phyloP scores from a whole-genome alignment of 331 rosid species.

The Quercus phellos region DNA sequence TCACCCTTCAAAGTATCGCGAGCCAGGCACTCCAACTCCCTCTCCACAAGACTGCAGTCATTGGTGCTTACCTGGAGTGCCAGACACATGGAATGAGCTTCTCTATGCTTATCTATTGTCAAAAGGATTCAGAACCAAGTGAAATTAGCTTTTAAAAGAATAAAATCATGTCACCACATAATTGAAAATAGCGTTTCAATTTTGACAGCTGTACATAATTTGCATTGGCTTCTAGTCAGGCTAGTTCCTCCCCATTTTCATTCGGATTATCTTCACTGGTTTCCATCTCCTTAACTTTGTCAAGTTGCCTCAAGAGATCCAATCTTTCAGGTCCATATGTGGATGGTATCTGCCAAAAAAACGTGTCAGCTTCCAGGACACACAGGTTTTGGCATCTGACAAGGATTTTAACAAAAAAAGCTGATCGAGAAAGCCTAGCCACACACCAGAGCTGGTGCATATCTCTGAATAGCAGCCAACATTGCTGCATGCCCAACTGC shows the following conservation, averaged over 20 bases:
- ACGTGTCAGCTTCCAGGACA: background rate
- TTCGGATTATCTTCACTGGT: constrained; percentile 38
- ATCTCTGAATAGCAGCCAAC: constrained; percentile 98
- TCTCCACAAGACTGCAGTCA: constrained; percentile 96
- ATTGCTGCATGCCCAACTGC: constrained; percentile 99
- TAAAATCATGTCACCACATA: constrained; percentile 23
- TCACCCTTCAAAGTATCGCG: constrained; percentile 86
- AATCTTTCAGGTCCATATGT: constrained; percentile 89
- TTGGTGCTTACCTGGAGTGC: constrained; percentile 97
- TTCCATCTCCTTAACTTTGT: constrained; percentile 84
- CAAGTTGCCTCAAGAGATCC: constrained; percentile 89
- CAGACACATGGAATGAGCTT: constrained; percentile 91
- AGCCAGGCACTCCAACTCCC: constrained; percentile 59
- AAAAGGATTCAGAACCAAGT: constrained; percentile 42
- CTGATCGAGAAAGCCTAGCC: constrained; percentile 4
- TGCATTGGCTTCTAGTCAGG: constrained; percentile 38
- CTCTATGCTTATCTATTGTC: constrained; percentile 63
- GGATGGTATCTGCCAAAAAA: constrained; percentile 79
- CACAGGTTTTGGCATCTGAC: background rate
- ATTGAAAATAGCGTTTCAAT: constrained; percentile 21
- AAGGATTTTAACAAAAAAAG: background rate
- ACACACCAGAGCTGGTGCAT: constrained; percentile 84
- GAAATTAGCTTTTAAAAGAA: constrained; percentile 7
- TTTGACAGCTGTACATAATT: constrained; percentile 43
- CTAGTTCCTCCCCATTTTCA: constrained; percentile 48